Conservation (phyloP, 2,329 filamentous ascomycete genomes). For the Fusarium musae region DNA sequence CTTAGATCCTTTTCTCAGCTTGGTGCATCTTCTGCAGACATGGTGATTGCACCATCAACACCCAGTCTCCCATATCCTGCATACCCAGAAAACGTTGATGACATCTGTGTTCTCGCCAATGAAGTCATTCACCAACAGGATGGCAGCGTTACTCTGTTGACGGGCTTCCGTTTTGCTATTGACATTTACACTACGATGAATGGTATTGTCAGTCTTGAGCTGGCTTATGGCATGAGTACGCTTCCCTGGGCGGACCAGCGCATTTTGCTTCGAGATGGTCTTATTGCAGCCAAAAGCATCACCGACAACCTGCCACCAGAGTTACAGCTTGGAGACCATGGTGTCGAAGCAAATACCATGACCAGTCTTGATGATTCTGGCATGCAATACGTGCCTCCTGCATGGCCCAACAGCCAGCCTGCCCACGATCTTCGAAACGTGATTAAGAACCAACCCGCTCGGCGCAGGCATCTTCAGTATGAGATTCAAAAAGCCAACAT, state of each 20-base stretch:
- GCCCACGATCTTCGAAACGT: slow-evolving; percentile 62
- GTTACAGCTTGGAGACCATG: slow-evolving; percentile 65
- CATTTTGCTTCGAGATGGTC: slow-evolving; percentile 74
- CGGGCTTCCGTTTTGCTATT: slow-evolving; percentile 84
- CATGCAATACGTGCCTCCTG: slow-evolving; percentile 64
- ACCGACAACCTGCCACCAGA: slow-evolving; percentile 75
- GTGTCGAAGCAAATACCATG: slow-evolving; percentile 51
- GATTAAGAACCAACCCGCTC: slow-evolving; percentile 60
- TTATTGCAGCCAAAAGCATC: slow-evolving; percentile 76
- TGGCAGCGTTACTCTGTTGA: slow-evolving; percentile 74
- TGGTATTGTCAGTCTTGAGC: slow-evolving; percentile 79
- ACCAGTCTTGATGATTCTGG: slow-evolving; percentile 57
- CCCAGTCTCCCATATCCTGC: slow-evolving; percentile 81
- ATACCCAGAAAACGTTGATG: slow-evolving; percentile 83
- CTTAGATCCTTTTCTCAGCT: slow-evolving; percentile 79
- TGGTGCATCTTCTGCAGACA: slow-evolving; percentile 75
- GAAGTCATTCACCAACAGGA: slow-evolving; percentile 77
- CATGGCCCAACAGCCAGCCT: slow-evolving; percentile 58
- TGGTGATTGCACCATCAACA: slow-evolving; percentile 81
- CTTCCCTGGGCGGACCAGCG: slow-evolving; percentile 84
- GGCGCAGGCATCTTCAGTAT: slow-evolving; percentile 73
- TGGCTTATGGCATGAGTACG: slow-evolving; percentile 82
- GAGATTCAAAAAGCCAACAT: slow-evolving; percentile 95
- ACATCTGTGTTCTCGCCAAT: slow-evolving; percentile 79
- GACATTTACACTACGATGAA: slow-evolving; percentile 85